phyloP scores from a whole-genome alignment of 441 rosid genomes.

The Metrosideros polymorpha region DNA sequence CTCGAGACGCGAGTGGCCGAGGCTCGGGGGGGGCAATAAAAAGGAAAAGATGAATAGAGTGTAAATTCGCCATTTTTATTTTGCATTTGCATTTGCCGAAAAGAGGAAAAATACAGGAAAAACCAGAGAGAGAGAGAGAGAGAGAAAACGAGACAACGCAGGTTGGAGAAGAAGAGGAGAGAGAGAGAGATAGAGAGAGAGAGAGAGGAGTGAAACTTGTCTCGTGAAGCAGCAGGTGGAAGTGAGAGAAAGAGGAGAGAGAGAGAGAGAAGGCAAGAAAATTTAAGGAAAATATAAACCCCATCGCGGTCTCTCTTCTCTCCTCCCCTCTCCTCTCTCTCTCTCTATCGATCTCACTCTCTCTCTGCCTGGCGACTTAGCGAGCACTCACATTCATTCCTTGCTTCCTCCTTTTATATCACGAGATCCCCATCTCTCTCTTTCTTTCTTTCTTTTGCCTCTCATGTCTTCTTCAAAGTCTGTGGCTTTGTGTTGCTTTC shows the following conservation, averaged over 20 bases:
- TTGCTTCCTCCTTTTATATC: slow-evolving; percentile 63
- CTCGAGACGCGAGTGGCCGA: not conserved
- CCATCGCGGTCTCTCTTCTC: not conserved
- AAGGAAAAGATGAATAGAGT: not conserved
- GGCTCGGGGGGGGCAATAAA: not conserved
- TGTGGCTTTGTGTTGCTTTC: slow-evolving; percentile 1
- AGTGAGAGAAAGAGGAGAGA: not conserved
- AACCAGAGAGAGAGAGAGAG: no score
- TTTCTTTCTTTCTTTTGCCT: slow-evolving; percentile 4
- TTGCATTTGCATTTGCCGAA: not conserved
- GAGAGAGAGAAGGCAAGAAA: not conserved
- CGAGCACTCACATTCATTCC: slow-evolving; percentile 37
- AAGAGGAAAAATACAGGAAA: no score
- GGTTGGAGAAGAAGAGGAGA: not conserved
- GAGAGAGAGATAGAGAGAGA: not conserved
- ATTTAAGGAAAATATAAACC: slow-evolving; percentile 3
- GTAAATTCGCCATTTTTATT: not conserved
- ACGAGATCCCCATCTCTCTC: slow-evolving; percentile 61
- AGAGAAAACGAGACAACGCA: no score
- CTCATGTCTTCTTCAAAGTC: slow-evolving; percentile 23
- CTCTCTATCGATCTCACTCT: not conserved
- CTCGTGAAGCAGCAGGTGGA: slow-evolving; percentile 38
- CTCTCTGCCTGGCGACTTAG: not conserved
- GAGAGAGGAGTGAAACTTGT: slow-evolving; percentile 7
- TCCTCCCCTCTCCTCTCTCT: slow-evolving; percentile 1